Conservation (phyloP, 2,329 filamentous ascomycete genomes). For the Aspergillus sp. region DNA sequence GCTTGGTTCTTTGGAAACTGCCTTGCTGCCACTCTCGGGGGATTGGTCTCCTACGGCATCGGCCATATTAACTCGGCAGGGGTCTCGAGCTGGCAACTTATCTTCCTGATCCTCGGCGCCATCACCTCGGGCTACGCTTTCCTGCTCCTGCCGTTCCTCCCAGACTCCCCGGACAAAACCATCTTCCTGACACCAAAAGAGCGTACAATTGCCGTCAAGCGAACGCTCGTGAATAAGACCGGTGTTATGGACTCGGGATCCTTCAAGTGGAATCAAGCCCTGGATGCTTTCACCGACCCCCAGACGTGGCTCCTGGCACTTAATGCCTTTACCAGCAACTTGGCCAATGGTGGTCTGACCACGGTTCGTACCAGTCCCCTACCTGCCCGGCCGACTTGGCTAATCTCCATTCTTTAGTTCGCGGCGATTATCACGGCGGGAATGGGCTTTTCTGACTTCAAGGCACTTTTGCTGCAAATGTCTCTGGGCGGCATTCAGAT, state of each 20-base stretch:
- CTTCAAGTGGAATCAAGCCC: constrained; percentile 24
- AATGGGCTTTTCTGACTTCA: constrained; percentile 26
- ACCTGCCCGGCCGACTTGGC: too few species aligned
- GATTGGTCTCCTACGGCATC: constrained; percentile 27
- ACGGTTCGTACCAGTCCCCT: constrained; percentile 15
- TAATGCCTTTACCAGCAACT: constrained; percentile 37
- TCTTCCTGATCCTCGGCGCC: constrained; percentile 33
- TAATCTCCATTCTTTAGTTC: constrained; percentile 25
- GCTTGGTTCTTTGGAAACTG: constrained; percentile 30
- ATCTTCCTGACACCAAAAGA: constrained; percentile 32
- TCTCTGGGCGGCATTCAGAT: constrained; percentile 27
- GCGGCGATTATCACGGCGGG: constrained; percentile 38
- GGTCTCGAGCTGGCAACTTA: constrained; percentile 30
- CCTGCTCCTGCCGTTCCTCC: constrained; percentile 26
- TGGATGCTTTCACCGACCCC: constrained; percentile 32
- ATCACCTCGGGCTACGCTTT: constrained; percentile 37
- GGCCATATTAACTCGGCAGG: constrained; percentile 22
- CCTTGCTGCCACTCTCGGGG: constrained; percentile 28
- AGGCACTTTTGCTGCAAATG: constrained; percentile 25
- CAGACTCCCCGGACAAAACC: constrained; percentile 30
- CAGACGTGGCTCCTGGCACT: constrained; percentile 30
- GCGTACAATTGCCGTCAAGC: constrained; percentile 31
- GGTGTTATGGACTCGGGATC: constrained; percentile 29
- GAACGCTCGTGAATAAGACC: constrained; percentile 35
- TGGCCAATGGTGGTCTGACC: constrained; percentile 42